Evolutionary conservation across 208 protist species (phyloP), one percentile per base, ranked within the genome.

Genomic region (Lotmaria passim): DNA sequence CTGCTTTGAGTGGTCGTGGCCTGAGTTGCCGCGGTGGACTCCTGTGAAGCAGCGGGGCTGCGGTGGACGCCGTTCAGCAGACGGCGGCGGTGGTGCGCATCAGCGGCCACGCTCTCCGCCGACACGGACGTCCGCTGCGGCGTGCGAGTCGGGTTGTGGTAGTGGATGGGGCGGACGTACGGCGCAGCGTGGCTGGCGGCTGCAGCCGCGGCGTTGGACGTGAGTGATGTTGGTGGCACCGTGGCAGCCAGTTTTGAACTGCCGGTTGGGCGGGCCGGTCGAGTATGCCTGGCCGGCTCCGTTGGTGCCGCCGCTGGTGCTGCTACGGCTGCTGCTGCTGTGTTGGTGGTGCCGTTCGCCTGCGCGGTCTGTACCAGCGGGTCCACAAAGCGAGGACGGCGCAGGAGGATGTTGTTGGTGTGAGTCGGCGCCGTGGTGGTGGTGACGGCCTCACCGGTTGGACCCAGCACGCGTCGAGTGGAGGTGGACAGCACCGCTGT

Each of bases 331-430:
- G 56, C 24, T 7, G 44, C 17, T 28, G 57, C 12, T 3, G 57
- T 38, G 41, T n/a, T 6, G 1, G 33, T 46, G 36, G 36, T 28
- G 39, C 12, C n/a, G n/a, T n/a, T n/a, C n/a, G n/a, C n/a, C n/a
- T n/a, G 34, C 26, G 36, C 21, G 1, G 39, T 33, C 3, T 26
- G 14, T 5, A 46, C 47, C 44, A 66, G 26, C 46, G 60, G 60
- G 23, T 66, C 60, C 33, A 66, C 60, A 33, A 66, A 66, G 46
- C 60, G 60, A 15, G 60, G 60, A 3, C 46, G 60, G 11, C 46
- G 60, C 17, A 56, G 46, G 12, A 66, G 60, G 21, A 66, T 33
- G 30, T 33, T 56, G 58, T 26, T 41, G 38, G 41, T 34, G 15
- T 43, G 28, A 7, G 58, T 64, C 3, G 24, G 3, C n/a, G 58